Evolutionary conservation across 2,329 filamentous ascomycete species (phyloP).

Genomic region (Epichloe festucae): DNA sequence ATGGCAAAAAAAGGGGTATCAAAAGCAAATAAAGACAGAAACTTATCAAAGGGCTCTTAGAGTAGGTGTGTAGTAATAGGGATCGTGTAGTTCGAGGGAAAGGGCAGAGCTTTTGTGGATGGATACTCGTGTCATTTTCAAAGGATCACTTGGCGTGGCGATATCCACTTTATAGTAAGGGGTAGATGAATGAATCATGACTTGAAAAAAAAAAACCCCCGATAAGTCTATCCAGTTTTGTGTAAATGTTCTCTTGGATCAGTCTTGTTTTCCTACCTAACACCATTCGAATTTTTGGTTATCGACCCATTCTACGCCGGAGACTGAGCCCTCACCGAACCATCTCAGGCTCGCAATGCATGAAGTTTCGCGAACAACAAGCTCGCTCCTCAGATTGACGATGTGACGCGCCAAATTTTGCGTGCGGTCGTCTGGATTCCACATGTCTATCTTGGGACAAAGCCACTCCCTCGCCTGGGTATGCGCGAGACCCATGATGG

Average conservation of each 20-base stretch:
- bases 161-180: background rate
- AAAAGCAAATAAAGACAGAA: background rate
- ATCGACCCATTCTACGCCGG: constrained; percentile 54
- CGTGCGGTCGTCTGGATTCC: constrained; percentile 59
- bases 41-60: constrained; percentile 3
- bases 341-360: constrained; percentile 62
- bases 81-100: background rate
- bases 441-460: constrained; percentile 59
- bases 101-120: background rate
- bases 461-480: constrained; percentile 59
- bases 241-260: background rate
- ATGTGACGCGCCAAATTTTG: constrained; percentile 30
- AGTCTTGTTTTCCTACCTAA: constrained; percentile 23
- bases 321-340: constrained; percentile 43
- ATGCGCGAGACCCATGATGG: constrained; percentile 54
- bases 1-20: background rate
- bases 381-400: constrained; percentile 34
- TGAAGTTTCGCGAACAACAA: constrained; percentile 45
- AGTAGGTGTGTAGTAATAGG: constrained; percentile 1
- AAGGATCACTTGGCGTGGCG: background rate
- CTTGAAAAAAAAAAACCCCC: background rate
- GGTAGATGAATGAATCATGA: background rate
- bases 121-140: background rate
- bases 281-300: constrained; percentile 76
- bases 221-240: background rate